Percentiles rank a stretch among this genome's conserved stretches.
These are phyloP conservation scores for Tagetes patula DNA, from an alignment of 129 eudicot genomes.

Conservation along the genomic window DNA sequence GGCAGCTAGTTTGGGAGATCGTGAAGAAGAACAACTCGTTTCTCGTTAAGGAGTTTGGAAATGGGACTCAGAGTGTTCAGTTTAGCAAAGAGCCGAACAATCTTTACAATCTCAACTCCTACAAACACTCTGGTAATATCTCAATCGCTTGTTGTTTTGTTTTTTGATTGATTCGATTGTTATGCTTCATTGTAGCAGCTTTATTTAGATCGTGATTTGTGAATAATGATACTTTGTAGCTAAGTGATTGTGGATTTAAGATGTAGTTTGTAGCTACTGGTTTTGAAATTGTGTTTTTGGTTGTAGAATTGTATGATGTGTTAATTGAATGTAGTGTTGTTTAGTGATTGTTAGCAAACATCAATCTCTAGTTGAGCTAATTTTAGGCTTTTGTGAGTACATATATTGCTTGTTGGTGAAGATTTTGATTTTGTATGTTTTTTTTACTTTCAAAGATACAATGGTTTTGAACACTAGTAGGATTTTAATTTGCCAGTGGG, in stretches of 20 bases:
- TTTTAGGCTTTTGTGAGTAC: too few species aligned
- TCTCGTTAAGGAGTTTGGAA: conserved; percentile 90
- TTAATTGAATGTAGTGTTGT: neutral
- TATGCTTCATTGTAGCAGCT: neutral
- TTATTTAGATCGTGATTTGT: neutral
- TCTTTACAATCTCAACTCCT: conserved; percentile 83
- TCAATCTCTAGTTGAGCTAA: neutral
- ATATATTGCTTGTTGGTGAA: neutral
- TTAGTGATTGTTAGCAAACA: neutral
- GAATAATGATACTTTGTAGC: neutral
- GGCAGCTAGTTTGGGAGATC: conserved; percentile 92
- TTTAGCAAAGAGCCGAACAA: conserved; percentile 90
- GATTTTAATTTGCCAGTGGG: neutral
- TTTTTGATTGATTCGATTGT: neutral
- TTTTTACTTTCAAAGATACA: neutral
- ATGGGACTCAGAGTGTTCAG: conserved; percentile 66
- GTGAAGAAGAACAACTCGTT: conserved; percentile 93
- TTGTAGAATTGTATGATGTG: too few species aligned
- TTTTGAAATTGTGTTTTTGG: neutral
- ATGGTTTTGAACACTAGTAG: neutral
- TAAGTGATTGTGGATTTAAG: neutral
- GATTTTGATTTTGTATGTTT: neutral
- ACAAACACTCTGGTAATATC: conserved; percentile 85
- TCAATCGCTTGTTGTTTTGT: neutral
- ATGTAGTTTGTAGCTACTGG: neutral